Base-by-base conservation (phyloP, 164 flowering plant genomes). In the Liquidambar formosana region DNA sequence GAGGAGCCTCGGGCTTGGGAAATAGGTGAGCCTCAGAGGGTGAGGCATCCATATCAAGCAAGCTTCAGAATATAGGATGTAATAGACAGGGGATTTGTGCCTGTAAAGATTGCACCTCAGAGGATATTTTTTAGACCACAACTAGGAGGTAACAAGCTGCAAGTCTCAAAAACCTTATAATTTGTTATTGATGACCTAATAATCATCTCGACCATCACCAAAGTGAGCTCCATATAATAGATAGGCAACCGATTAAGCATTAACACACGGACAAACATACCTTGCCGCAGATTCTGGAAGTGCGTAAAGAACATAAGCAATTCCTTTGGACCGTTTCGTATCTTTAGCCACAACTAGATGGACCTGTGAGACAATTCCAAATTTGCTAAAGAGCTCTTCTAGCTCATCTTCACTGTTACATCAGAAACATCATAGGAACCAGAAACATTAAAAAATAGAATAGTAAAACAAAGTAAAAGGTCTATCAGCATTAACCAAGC, bases 301-400 rank as follows among this genome's bases (percentile, higher is more conserved):
- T 23, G 78, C n/a, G 70, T 79, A 95, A 41, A 74, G 87, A 82
- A 95, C 78, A 72, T 88, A 95, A 51, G 90, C 99, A 74, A 79
- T 49, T 67, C 99, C 99, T 68, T 87, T 95, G 16, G 98, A 95
- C 44, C 84, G 86, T 71, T 80, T 95, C 11, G 96, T 95, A 28
- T 86, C 88, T 80, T 86, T 95, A 75, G 93, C 95, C 63, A 86
- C 76, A 53, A 95, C 91, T 73, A 95, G 66, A 81, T 95, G 99
- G 69, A 90, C 97, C 76, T 91, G 76, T 41, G 89, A 78, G 41
- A 91, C 73, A 41, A 79, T 70, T n/a, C 98, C 99, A 78, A 71
- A 82, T 76, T 76, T 81, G 61, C 84, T 66, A 66, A 95, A 95
- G 58, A 78, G 82, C 75, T 91, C 95, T 68, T 78, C 77, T 69